Conservation (phyloP, 2,329 filamentous ascomycete species). For the Pseudodiploospora longispora region DNA sequence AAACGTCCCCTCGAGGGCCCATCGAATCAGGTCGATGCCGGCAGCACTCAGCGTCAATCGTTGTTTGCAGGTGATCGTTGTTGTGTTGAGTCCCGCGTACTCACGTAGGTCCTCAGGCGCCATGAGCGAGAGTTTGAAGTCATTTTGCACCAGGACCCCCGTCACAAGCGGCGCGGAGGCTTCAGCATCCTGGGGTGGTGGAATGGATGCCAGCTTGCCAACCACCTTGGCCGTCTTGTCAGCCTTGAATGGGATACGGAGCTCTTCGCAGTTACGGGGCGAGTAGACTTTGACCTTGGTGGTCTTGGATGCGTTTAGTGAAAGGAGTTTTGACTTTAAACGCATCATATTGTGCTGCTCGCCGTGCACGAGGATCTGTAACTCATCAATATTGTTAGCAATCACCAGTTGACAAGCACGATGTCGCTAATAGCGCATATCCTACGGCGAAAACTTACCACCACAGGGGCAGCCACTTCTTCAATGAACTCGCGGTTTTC, state of each 20-base stretch:
- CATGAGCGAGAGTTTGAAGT: constrained; percentile 96
- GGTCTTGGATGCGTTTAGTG: constrained; percentile 75
- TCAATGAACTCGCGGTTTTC: constrained; percentile 98
- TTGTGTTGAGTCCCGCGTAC: constrained; percentile 94
- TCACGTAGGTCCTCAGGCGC: constrained; percentile 91
- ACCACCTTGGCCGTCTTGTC: constrained; percentile 97
- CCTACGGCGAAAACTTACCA: constrained; percentile 52
- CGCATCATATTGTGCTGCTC: constrained; percentile 98
- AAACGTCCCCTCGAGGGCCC: constrained; percentile 92
- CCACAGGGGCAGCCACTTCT: constrained; percentile 82
- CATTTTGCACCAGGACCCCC: constrained; percentile 91
- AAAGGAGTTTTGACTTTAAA: constrained; percentile 86
- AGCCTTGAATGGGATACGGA: constrained; percentile 88
- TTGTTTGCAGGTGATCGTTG: constrained; percentile 87
- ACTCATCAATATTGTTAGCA: background rate
- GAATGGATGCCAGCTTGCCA: constrained; percentile 77
- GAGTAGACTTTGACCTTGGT: constrained; percentile 87
- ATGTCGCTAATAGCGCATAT: too few species aligned
- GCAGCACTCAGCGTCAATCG: constrained; percentile 81
- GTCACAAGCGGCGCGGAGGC: constrained; percentile 54
- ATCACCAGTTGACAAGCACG: background rate
- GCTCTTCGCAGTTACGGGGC: constrained; percentile 88
- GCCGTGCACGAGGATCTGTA: constrained; percentile 86
- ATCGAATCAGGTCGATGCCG: constrained; percentile 82
- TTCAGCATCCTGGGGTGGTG: constrained; percentile 48